Conservation (phyloP, 2,329 filamentous ascomycete genomes). For the Leptographium radiaticola region DNA sequence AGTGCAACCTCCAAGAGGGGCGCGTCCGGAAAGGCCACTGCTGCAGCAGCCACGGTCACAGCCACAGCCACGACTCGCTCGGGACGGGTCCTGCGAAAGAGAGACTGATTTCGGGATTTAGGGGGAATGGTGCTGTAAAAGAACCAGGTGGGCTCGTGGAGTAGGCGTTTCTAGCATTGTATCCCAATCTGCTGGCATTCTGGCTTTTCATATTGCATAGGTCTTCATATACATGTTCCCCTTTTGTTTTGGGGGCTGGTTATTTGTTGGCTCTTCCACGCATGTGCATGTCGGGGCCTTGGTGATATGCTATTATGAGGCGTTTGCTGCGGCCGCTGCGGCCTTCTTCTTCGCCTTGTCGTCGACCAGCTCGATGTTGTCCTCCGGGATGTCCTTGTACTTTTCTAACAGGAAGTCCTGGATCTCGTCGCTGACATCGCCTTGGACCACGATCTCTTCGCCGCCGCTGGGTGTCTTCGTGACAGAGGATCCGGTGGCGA, state of each 20-base stretch:
- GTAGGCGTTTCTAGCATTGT: too few relatives aligned
- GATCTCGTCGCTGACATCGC: conserved; percentile 90
- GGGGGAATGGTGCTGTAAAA: background rate
- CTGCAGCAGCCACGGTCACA: conserved; percentile 14
- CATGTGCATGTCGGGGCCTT: too few relatives aligned
- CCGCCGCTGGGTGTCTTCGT: conserved; percentile 77
- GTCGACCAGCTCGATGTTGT: conserved; percentile 89
- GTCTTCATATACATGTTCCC: too few relatives aligned
- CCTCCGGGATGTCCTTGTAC: conserved; percentile 81
- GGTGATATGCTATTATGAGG: background rate
- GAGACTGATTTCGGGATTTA: conserved; percentile 21
- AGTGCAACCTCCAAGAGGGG: conserved; percentile 36
- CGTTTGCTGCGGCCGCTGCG: conserved; percentile 13
- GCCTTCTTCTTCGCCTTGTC: conserved; percentile 85
- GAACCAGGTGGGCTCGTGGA: too few relatives aligned
- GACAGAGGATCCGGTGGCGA: conserved; percentile 85
- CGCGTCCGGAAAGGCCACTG: conserved; percentile 25
- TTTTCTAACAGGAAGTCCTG: conserved; percentile 81
- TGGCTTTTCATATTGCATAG: too few relatives aligned
- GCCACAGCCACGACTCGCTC: conserved; percentile 26
- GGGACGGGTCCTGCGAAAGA: conserved; percentile 42
- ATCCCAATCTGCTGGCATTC: too few relatives aligned
- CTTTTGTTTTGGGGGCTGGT: background rate
- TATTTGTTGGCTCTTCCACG: background rate
- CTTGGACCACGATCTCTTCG: conserved; percentile 96